Evolutionary conservation across 495 filamentous ascomycete species (phyloP).

Genomic region (Penicillium ochrochloron): DNA sequence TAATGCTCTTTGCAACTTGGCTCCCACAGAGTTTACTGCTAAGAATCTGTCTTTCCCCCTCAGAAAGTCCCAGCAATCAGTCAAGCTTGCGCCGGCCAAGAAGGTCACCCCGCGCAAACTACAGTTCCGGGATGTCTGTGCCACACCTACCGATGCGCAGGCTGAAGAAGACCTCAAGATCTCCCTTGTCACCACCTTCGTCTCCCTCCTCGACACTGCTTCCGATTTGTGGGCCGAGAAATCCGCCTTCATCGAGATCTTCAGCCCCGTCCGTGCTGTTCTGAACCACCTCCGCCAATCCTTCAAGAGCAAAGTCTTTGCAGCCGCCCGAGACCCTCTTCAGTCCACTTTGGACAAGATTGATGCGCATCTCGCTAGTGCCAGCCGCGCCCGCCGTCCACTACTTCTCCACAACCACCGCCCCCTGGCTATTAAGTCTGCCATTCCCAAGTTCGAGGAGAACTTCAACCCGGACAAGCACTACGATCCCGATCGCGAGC

Average conservation of each 20-base stretch:
- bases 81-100: conserved; percentile 51
- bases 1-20: conserved; percentile 72
- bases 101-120: conserved; percentile 37
- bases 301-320: conserved; percentile 56
- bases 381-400: conserved; percentile 69
- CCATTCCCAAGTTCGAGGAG: conserved; percentile 96
- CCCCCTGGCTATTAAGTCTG: conserved; percentile 83
- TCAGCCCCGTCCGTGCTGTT: conserved; percentile 61
- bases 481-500: conserved; percentile 91
- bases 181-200: conserved; percentile 60
- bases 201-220: conserved; percentile 61
- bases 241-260: conserved; percentile 74
- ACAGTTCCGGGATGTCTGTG: conserved; percentile 60
- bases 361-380: conserved; percentile 52
- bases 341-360: conserved; percentile 48
- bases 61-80: conserved; percentile 57
- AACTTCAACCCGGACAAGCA: conserved; percentile 91
- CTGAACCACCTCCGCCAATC: conserved; percentile 59
- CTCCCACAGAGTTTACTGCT: conserved; percentile 52
- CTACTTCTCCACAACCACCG: conserved; percentile 88
- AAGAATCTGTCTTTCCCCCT: conserved; percentile 62
- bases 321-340: conserved; percentile 40
- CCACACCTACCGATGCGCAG: conserved; percentile 24
- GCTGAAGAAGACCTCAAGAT: conserved; percentile 57
- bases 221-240: conserved; percentile 67